Evolutionary conservation across 1,139 yeast genomes (phyloP).

Genomic region (Pichia norvegensis): DNA sequence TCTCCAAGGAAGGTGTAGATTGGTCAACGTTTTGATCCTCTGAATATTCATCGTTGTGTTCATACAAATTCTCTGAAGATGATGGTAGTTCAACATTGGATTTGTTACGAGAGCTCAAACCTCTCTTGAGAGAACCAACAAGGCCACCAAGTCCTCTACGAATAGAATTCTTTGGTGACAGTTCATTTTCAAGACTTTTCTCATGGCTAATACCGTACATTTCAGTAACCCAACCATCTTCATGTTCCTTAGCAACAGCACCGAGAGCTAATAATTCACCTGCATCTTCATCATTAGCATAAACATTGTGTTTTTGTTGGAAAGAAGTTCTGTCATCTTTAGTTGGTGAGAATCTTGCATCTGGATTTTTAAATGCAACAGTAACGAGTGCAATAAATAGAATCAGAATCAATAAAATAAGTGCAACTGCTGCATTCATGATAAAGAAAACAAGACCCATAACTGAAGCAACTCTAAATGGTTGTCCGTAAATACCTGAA

Average conservation of each 20-base stretch:
- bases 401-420: slow-evolving; percentile 54
- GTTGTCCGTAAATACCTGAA: slow-evolving; percentile 64
- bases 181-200: slow-evolving; percentile 2
- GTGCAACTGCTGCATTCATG: slow-evolving; percentile 68
- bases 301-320: slow-evolving; percentile 43
- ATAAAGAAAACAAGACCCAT: slow-evolving; percentile 80
- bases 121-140: slow-evolving; percentile 13
- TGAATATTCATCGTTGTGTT: not conserved
- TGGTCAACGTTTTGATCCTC: not conserved
- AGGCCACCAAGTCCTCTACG: slow-evolving; percentile 8
- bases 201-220: slow-evolving; percentile 35
- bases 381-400: slow-evolving; percentile 51
- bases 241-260: slow-evolving; percentile 64
- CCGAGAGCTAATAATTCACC: slow-evolving; percentile 64
- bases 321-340: slow-evolving; percentile 78
- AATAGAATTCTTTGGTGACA: slow-evolving; percentile 1
- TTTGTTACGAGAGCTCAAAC: slow-evolving; percentile 17
- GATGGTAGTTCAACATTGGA: not conserved
- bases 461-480: slow-evolving; percentile 57
- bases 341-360: slow-evolving; percentile 75
- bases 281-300: slow-evolving; percentile 23
- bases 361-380: slow-evolving; percentile 66
- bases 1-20: slow-evolving; percentile 1
- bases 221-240: slow-evolving; percentile 60
- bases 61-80: not conserved